Percentiles rank a stretch among this genome's conserved stretches.
Evolutionary conservation across 805 yeast genomes (phyloP).

Genomic region (Metschnikowia kofuensis): DNA sequence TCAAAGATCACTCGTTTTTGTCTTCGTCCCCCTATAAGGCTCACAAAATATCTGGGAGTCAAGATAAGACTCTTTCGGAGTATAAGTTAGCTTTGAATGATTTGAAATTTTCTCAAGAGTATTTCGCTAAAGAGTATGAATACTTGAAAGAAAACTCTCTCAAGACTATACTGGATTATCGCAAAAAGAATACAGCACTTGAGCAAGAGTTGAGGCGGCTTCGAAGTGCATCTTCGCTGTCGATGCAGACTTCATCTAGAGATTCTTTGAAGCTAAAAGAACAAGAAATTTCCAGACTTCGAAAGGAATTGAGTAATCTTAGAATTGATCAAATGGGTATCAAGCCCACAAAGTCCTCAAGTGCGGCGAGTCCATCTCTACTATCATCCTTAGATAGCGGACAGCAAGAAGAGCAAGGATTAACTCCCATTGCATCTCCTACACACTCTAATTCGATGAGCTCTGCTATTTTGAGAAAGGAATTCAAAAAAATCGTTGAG

Average conservation of each 20-base stretch:
- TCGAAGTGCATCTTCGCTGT: background rate
- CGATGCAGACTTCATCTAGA: constrained; percentile 1
- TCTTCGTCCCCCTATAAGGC: constrained; percentile 25
- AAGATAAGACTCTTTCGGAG: constrained; percentile 25
- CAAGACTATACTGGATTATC: constrained; percentile 50
- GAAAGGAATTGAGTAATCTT: constrained; percentile 43
- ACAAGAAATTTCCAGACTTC: constrained; percentile 41
- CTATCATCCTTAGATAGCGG: constrained; percentile 10
- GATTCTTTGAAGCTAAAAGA: constrained; percentile 26
- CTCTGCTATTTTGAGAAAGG: constrained; percentile 59
- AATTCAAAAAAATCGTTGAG: constrained; percentile 62
- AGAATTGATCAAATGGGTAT: constrained; percentile 45
- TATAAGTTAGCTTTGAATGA: constrained; percentile 63
- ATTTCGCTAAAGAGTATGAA: constrained; percentile 64
- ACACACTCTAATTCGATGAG: constrained; percentile 27
- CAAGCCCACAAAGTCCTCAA: constrained; percentile 10
- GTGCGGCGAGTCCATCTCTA: constrained; percentile 5
- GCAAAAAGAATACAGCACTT: constrained; percentile 47
- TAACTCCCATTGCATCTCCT: constrained; percentile 12
- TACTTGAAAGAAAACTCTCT: constrained; percentile 58
- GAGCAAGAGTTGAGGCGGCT: constrained; percentile 47
- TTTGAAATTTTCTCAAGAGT: constrained; percentile 67
- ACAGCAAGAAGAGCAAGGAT: constrained; percentile 18
- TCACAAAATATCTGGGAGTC: constrained; percentile 5
- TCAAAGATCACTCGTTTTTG: constrained; percentile 27